These are phyloP conservation scores for Aphanomyces cochlioides DNA, from an alignment of 352 stramenopile genomes.

Conservation along the genomic window DNA sequence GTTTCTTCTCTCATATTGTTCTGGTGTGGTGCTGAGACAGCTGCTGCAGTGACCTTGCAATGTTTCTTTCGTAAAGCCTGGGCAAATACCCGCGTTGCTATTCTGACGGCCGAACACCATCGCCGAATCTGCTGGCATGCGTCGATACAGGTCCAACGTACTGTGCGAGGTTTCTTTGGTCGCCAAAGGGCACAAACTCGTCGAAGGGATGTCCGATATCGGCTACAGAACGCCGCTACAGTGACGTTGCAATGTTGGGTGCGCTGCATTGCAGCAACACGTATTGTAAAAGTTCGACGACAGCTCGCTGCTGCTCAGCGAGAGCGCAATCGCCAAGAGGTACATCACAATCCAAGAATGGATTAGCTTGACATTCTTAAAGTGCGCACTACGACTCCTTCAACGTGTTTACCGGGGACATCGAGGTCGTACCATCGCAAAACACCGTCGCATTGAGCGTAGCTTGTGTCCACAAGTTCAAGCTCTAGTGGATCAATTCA, in stretches of 20 bases:
- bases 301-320: not conserved
- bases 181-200: not conserved
- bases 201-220: not conserved
- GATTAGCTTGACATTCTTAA: too few relatives aligned
- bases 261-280: constrained; percentile 6
- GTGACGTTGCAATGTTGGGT: constrained; percentile 25
- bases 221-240: not conserved
- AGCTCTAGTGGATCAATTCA: constrained; percentile 9
- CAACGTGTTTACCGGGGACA: constrained; percentile 19
- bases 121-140: constrained; percentile 1
- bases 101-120: not conserved
- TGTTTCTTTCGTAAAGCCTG: not conserved
- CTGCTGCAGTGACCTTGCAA: constrained; percentile 11
- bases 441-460: constrained; percentile 2
- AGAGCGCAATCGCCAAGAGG: not conserved
- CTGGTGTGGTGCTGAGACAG: constrained; percentile 21
- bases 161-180: constrained; percentile 12
- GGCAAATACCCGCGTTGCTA: not conserved
- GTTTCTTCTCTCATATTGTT: not conserved
- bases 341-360: not conserved
- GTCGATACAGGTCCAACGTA: constrained; percentile 19
- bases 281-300: not conserved
- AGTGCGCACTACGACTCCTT: not conserved
- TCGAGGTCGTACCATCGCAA: not conserved
- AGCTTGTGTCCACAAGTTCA: constrained; percentile 16